phyloP scores from a whole-genome alignment of 768 basidiomycete species.

The Scleroderma bovista region DNA sequence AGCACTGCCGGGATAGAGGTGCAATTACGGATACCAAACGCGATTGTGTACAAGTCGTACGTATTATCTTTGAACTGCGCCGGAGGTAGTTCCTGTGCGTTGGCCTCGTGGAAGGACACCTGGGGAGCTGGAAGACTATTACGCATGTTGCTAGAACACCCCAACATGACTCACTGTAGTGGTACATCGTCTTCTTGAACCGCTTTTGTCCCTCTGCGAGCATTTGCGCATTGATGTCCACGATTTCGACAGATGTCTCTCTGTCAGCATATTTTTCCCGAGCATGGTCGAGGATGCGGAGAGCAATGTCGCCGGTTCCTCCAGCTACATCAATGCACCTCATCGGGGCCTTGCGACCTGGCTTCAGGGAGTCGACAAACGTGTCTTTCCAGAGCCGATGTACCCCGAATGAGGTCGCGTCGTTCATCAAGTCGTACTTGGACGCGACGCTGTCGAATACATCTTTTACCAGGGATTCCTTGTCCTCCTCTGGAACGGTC shows the following conservation, averaged over 20 bases:
- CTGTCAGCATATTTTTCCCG: constrained; percentile 85
- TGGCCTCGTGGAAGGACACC: constrained; percentile 87
- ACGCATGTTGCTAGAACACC: neutral
- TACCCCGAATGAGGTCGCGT: constrained; percentile 94
- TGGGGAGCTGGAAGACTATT: constrained; percentile 63
- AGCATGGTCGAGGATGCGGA: constrained; percentile 88
- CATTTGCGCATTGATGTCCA: constrained; percentile 96
- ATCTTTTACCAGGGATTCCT: constrained; percentile 85
- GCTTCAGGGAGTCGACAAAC: constrained; percentile 69
- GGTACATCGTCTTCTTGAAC: constrained; percentile 97
- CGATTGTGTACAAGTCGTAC: constrained; percentile 96
- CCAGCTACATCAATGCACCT: constrained; percentile 95
- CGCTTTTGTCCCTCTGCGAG: constrained; percentile 83
- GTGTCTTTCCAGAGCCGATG: constrained; percentile 97
- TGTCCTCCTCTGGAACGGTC: constrained; percentile 78
- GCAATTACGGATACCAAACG: constrained; percentile 97
- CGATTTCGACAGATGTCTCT: constrained; percentile 82
- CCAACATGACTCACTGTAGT: constrained; percentile 66
- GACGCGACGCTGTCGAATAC: constrained; percentile 97
- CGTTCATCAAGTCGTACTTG: constrained; percentile 97
- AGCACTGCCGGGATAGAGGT: constrained; percentile 88
- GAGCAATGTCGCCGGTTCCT: constrained; percentile 95
- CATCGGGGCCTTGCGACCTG: constrained; percentile 67
- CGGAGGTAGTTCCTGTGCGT: constrained; percentile 75
- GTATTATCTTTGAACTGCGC: constrained; percentile 72